Conservation (phyloP, 345 rosid species). For the Populus tremula region DNA sequence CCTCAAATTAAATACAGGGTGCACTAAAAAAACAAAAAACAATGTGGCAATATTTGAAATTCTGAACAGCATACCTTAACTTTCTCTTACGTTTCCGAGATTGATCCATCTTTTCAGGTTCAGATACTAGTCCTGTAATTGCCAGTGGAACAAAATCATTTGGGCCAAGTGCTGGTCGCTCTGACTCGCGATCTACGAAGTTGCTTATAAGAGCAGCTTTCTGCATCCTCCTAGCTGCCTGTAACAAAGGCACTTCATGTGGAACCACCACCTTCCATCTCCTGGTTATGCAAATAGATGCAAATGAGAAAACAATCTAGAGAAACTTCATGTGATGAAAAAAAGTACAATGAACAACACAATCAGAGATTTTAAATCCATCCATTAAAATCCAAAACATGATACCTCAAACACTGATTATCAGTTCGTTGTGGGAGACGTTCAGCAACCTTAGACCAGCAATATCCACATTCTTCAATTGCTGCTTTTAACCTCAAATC, state of each 20-base stretch:
- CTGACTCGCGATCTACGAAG: constrained; percentile 84
- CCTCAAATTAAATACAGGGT: constrained; percentile 1
- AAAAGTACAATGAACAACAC: background rate
- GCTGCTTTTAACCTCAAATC: constrained; percentile 65
- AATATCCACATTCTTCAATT: constrained; percentile 51
- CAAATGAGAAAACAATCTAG: background rate
- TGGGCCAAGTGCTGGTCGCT: constrained; percentile 68
- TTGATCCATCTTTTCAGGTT: constrained; percentile 19
- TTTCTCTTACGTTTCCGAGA: constrained; percentile 41
- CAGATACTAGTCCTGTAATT: constrained; percentile 27
- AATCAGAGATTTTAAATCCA: background rate
- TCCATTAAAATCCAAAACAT: constrained; percentile 2
- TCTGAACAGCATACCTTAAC: constrained; percentile 40
- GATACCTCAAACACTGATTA: constrained; percentile 75
- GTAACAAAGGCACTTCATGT: constrained; percentile 54
- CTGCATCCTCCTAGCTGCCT: constrained; percentile 52
- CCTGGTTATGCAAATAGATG: constrained; percentile 35
- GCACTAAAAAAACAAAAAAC: background rate
- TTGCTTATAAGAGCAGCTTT: constrained; percentile 55
- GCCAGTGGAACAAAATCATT: constrained; percentile 49
- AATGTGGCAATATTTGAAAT: background rate
- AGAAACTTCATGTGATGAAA: background rate
- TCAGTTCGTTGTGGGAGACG: constrained; percentile 68
- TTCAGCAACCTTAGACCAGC: constrained; percentile 80
- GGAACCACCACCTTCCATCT: constrained; percentile 79